Evolutionary conservation across 2,329 filamentous ascomycete species (phyloP), one percentile per base, ranked within the genome.

Genomic region (Talaromyces pinophilus): DNA sequence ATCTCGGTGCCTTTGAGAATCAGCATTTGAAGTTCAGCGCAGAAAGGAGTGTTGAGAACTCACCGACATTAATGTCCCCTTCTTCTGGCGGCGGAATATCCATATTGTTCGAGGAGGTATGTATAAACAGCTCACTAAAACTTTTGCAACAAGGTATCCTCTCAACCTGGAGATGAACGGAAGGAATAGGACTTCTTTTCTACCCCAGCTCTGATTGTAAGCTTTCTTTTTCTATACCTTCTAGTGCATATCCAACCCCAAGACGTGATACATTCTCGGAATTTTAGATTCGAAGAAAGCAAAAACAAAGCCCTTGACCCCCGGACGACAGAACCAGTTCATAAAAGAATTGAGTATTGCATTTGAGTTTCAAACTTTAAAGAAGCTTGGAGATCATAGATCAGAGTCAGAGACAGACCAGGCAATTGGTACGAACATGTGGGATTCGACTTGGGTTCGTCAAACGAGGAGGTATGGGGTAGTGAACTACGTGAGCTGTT

Each of bases 31-130:
- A n/a, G 25, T 38, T 50, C n/a, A 8, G 5, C 19, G 2, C 11
- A 46, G 11, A 19, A n/a, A 54, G n/a, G 17, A 46, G 5, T 48
- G 13, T n/a, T 11, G 28, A 35, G 3, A 38, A 25, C 66, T 38
- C 61, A 70, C 69, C 69, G 42, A 64, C 67, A 59, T 71, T 69
- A 17, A 71, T 40, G 59, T 71, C 69, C 6, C 67, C 66, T 52
- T 66, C 69, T 7, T 62, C 64, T 38, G 69, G 69, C 35, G n/a
- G 61, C 7, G 69, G 69, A 33, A 71, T 65, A 54, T 69, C 67
- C 69, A 71, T 71, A 10, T 67, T 65, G 19, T 25, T n/a, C 11
- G 2, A n/a, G n/a, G 13, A 19, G 1, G 15, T 55, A 28, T 40
- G 7, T 40, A 40, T 25, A 5, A 17, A n/a, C 10, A 8, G 22